phyloP scores from a whole-genome alignment of 148 eudicot genomes.

The Rhododendron vialii region DNA sequence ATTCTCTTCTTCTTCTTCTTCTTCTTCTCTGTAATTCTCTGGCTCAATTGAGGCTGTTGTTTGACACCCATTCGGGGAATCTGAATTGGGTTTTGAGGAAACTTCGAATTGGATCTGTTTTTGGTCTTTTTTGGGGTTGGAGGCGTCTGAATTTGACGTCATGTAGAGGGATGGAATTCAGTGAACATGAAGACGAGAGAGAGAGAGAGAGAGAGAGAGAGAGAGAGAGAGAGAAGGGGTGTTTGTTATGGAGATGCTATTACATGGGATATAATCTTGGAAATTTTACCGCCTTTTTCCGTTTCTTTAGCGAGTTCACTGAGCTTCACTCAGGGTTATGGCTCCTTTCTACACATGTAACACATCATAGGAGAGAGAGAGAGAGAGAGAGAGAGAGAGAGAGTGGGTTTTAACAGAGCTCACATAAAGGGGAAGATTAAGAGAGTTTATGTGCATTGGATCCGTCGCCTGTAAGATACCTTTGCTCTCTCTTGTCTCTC shows the following conservation, averaged over 20 bases:
- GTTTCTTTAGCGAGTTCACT: background rate
- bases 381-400: background rate
- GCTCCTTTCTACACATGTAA: no score
- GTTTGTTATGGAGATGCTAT: background rate
- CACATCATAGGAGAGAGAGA: background rate
- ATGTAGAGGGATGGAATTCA: background rate
- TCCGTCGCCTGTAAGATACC: conserved; percentile 14
- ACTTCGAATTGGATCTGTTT: background rate
- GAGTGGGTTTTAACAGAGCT: background rate
- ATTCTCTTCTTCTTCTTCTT: background rate
- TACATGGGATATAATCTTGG: conserved; percentile 1
- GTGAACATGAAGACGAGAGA: conserved; percentile 10
- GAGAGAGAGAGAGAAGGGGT: background rate
- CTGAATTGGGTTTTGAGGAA: background rate
- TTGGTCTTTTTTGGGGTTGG: background rate
- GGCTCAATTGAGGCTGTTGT: background rate
- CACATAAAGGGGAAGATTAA: conserved; percentile 2
- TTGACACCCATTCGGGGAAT: background rate
- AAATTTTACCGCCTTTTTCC: background rate
- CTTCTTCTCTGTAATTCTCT: background rate
- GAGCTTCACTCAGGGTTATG: background rate
- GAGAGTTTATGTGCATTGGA: conserved; percentile 24
- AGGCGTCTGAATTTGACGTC: conserved; percentile 10
- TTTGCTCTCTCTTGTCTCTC: background rate
- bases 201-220: conserved; percentile 5